Evolutionary conservation across 495 filamentous ascomycete species (phyloP).

Genomic region (Penicillium longicatenatum): DNA sequence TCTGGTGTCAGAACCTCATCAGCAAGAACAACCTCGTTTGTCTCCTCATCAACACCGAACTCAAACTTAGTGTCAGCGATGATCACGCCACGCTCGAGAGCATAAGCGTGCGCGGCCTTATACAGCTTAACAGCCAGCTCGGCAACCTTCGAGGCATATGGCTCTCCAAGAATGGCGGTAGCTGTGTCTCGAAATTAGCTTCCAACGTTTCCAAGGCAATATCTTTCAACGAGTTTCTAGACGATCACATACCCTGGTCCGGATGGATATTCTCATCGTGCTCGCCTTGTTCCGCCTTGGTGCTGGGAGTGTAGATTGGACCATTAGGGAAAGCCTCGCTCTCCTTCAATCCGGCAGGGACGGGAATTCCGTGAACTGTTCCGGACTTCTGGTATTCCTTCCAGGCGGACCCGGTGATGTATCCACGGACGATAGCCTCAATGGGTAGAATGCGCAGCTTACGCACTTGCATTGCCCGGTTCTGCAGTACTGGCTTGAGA

Average conservation of each 20-base stretch:
- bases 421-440: constrained; percentile 89
- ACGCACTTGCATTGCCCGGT: constrained; percentile 81
- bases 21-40: constrained; percentile 76
- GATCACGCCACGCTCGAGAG: constrained; percentile 78
- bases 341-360: constrained; percentile 68
- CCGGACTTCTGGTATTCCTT: constrained; percentile 70
- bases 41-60: constrained; percentile 73
- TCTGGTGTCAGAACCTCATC: constrained; percentile 93
- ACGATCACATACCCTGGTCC: constrained; percentile 52
- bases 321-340: constrained; percentile 68
- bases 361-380: constrained; percentile 77
- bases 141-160: constrained; percentile 75
- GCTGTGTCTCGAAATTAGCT: constrained; percentile 39
- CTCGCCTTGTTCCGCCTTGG: constrained; percentile 81
- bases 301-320: constrained; percentile 85
- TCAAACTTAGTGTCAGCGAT: constrained; percentile 91
- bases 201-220: background rate
- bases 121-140: constrained; percentile 72
- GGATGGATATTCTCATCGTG: constrained; percentile 92
- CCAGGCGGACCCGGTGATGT: constrained; percentile 94
- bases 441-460: constrained; percentile 80
- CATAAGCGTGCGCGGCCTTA: constrained; percentile 71
- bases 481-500: constrained; percentile 57
- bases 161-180: constrained; percentile 67
- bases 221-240: background rate